Evolutionary conservation across 345 rosid genomes (phyloP).

Genomic region (Salix koriyanagi): DNA sequence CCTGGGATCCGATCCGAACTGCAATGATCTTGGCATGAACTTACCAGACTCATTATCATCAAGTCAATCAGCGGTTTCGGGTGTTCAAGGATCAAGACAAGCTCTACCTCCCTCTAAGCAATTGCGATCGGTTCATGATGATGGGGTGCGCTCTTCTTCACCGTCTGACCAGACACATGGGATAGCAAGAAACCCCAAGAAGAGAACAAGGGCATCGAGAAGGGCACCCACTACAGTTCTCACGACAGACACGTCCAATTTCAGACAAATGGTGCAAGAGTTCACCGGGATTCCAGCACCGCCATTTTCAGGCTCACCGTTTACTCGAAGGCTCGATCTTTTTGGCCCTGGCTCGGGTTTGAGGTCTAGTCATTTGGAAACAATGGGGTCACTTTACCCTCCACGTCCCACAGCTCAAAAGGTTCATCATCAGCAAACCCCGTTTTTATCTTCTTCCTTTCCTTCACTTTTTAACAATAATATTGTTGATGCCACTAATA

Average conservation of each 20-base stretch:
- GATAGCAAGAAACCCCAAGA: slow-evolving; percentile 56
- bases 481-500: slow-evolving; percentile 10
- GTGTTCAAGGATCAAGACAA: slow-evolving; percentile 21
- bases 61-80: slow-evolving; percentile 12
- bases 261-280: slow-evolving; percentile 93
- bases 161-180: not conserved
- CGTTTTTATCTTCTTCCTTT: slow-evolving; percentile 28
- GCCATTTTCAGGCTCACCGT: slow-evolving; percentile 60
- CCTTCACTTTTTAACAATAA: slow-evolving; percentile 1
- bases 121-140: slow-evolving; percentile 14
- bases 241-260: slow-evolving; percentile 83
- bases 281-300: slow-evolving; percentile 86
- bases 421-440: slow-evolving; percentile 29
- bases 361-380: slow-evolving; percentile 36
- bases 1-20: slow-evolving; percentile 27
- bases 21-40: slow-evolving; percentile 15
- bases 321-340: slow-evolving; percentile 62
- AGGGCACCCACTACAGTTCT: slow-evolving; percentile 87
- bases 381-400: slow-evolving; percentile 41
- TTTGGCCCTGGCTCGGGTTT: slow-evolving; percentile 44
- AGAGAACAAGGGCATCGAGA: slow-evolving; percentile 81
- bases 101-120: slow-evolving; percentile 21
- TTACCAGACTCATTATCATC: slow-evolving; percentile 17
- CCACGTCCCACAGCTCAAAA: slow-evolving; percentile 53
- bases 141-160: slow-evolving; percentile 12